These are phyloP conservation scores for Venturia pyrina DNA, from an alignment of 2,329 filamentous ascomycete genomes.

Conservation along the genomic window DNA sequence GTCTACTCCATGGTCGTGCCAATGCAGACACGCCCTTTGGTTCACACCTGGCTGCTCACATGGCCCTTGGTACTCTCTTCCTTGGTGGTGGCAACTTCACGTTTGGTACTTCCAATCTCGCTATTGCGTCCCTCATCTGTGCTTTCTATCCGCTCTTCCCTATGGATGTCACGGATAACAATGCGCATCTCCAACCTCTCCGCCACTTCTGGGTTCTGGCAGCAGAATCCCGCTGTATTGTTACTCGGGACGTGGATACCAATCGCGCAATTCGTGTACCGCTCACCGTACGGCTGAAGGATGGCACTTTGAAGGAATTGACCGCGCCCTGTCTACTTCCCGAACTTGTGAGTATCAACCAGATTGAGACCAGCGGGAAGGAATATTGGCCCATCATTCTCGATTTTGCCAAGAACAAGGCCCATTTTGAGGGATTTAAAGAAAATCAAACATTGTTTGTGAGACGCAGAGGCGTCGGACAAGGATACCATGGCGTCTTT, in stretches of 20 bases:
- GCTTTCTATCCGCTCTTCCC: conserved; percentile 95
- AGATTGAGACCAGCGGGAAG: conserved; percentile 51
- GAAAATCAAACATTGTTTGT: conserved; percentile 66
- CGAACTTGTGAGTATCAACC: conserved; percentile 52
- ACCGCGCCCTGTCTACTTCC: conserved; percentile 51
- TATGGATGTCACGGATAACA: conserved; percentile 80
- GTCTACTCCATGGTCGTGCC: conserved; percentile 77
- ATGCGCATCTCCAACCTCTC: conserved; percentile 89
- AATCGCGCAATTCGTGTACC: conserved; percentile 67
- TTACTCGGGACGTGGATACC: conserved; percentile 79
- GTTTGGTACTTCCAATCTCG: conserved; percentile 78
- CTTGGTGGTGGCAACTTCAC: conserved; percentile 88
- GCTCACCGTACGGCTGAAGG: conserved; percentile 52
- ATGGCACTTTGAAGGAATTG: conserved; percentile 26
- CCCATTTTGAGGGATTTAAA: conserved; percentile 54
- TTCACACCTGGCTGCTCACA: conserved; percentile 83
- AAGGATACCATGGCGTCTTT: conserved; percentile 40
- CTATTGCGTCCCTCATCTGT: conserved; percentile 74
- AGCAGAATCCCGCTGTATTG: conserved; percentile 76
- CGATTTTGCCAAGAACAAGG: conserved; percentile 56
- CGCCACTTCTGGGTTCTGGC: conserved; percentile 96
- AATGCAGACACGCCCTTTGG: conserved; percentile 81
- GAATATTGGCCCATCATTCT: conserved; percentile 75
- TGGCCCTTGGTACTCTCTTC: conserved; percentile 85
- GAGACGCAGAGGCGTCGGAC: conserved; percentile 46